phyloP scores from a whole-genome alignment of 164 flowering plant genomes.

The Saururus chinensis region DNA sequence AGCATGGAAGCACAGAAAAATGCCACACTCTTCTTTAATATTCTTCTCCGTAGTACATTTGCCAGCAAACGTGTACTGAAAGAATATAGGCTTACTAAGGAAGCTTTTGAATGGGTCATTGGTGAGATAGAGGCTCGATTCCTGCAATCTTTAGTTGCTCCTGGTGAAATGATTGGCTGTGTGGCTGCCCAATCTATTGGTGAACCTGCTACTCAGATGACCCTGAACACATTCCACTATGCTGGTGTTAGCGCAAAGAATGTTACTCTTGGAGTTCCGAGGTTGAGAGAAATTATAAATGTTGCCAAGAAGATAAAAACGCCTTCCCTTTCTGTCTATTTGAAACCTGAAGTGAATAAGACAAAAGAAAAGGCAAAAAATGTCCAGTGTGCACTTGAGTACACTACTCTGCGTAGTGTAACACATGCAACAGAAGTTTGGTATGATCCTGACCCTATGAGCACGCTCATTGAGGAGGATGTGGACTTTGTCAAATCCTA shows the following conservation, averaged over 20 bases:
- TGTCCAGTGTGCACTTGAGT: conserved; percentile 95
- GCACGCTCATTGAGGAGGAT: conserved; percentile 92
- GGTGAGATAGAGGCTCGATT: conserved; percentile 98
- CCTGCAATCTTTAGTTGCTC: conserved; percentile 88
- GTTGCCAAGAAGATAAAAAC: conserved; percentile 98
- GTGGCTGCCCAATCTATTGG: conserved; percentile 99
- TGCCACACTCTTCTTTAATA: conserved; percentile 88
- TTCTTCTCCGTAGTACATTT: conserved; percentile 87
- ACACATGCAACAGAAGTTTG: conserved; percentile 99
- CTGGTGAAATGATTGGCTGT: conserved; percentile 99
- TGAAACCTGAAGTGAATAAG: conserved; percentile 68
- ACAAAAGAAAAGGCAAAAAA: conserved; percentile 90
- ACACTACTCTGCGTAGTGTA: conserved; percentile 91
- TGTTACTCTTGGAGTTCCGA: conserved; percentile 96
- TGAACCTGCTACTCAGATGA: conserved; percentile 99
- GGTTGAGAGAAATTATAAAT: conserved; percentile 94
- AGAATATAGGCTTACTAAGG: conserved; percentile 84
- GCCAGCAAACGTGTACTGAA: conserved; percentile 89
- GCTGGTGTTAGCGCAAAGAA: conserved; percentile 99
- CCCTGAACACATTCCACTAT: conserved; percentile 93
- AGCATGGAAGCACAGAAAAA: conserved; percentile 97
- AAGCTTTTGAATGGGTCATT: conserved; percentile 98
- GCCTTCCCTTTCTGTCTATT: conserved; percentile 87
- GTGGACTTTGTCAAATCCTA: conserved; percentile 91
- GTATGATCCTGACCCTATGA: conserved; percentile 99